These are phyloP conservation scores for Diaporthe sp. DNA, from an alignment of 2,329 filamentous ascomycete species.

Conservation along the genomic window DNA sequence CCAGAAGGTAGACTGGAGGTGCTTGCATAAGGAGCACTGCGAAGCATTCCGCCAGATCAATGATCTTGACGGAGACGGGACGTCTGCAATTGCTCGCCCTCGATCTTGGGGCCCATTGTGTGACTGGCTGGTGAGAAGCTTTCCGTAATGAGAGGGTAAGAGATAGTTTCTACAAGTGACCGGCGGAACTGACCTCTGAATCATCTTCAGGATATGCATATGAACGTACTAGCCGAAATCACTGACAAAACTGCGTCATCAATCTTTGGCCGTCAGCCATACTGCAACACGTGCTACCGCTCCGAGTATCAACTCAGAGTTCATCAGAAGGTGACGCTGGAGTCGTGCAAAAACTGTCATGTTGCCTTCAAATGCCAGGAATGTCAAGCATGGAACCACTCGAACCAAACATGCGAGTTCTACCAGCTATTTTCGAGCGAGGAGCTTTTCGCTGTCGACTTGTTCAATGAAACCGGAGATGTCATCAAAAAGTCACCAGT, in stretches of 20 bases:
- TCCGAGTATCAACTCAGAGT: not conserved
- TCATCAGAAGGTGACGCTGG: not conserved
- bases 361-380: not conserved
- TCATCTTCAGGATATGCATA: not conserved
- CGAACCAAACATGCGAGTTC: not conserved
- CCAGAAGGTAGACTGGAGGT: not conserved
- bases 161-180: too few species aligned
- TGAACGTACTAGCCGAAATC: not conserved
- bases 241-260: not conserved
- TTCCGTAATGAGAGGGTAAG: not conserved
- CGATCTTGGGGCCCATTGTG: not conserved
- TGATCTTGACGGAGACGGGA: not conserved
- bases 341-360: not conserved
- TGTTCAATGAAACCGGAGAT: not conserved
- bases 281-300: not conserved
- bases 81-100: too few species aligned
- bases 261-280: not conserved
- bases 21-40: not conserved
- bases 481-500: not conserved
- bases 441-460: not conserved
- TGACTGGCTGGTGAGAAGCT: not conserved
- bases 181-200: not conserved
- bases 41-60: not conserved
- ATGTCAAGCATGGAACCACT: not conserved
- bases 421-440: not conserved